Evolutionary conservation across 1,139 yeast species (phyloP), one percentile per base, ranked within the genome.

Genomic region (Candida tunisiensis): DNA sequence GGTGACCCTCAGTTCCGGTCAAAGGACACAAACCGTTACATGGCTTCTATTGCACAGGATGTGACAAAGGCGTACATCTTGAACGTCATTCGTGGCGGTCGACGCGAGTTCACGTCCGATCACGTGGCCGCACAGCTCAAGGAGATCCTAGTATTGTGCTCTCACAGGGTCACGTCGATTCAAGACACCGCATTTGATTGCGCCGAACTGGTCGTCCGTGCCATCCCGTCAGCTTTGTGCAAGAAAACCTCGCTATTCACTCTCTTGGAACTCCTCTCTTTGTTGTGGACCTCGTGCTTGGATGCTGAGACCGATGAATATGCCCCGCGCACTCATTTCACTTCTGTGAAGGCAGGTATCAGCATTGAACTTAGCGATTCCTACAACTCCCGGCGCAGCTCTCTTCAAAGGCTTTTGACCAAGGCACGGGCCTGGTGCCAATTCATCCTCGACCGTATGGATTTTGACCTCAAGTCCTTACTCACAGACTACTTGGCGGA

Each of bases 261-360:
- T 0, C 53, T 85, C 31, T 61, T 91, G 36, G 98, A 91, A 45
- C 60, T 88, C 30, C 59, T 91, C 43, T 69, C 80, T 1, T 56
- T 83, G 28, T 55, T 85, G 26, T 80, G 79, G 51, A 74, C 77
- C 37, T 74, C 93, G 53, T 66, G 82, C 26, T 59, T 75, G 24
- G 95, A 85, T 50, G 83, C 88, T n/a, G 93, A 79, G 39, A 67
- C 73, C 17, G 75, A 77, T 44, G 82, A 74, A 49, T 88, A 82
- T 47, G 80, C 77, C 34, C 96, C 98, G 4, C 65, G 73, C 10
- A 69, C 78, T 23, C 64, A 63, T 18, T 85, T 77, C 44, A 49
- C 55, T 19, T 66, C 93, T n/a, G 57, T 64, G 24, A 40, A 42
- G 19, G 42, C 71, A 2, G 69, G 71, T 4, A 68, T 74, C 19